Evolutionary conservation across 768 basidiomycete species (phyloP).

Genomic region (Tricholoma bakamatsutake): DNA sequence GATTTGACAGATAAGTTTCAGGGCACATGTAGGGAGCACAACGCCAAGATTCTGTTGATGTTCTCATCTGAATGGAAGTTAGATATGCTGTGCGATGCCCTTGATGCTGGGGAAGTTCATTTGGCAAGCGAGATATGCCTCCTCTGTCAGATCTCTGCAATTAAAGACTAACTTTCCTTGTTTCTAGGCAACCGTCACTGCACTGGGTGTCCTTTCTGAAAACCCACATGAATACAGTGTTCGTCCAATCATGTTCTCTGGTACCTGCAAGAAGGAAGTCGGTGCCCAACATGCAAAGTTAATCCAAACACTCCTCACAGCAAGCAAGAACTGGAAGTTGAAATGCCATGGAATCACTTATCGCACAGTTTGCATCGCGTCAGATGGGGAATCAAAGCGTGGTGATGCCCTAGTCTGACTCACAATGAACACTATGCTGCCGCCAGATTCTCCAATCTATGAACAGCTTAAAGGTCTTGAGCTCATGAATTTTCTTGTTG

Average conservation of each 20-base stretch:
- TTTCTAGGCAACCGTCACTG: conserved; percentile 21
- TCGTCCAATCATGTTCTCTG: conserved; percentile 9
- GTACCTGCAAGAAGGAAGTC: conserved; percentile 21
- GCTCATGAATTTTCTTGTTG: too few relatives aligned
- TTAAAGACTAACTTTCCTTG: neutral
- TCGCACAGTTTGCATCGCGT: conserved; percentile 1
- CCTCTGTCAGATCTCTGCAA: neutral
- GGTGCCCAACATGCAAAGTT: conserved; percentile 17
- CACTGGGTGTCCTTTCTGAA: conserved; percentile 20
- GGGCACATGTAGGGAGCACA: neutral
- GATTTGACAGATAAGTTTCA: too few relatives aligned
- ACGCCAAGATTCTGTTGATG: conserved; percentile 5
- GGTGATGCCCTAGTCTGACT: too few relatives aligned
- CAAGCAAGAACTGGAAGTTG: neutral
- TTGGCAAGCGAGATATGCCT: neutral
- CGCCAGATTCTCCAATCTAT: too few relatives aligned
- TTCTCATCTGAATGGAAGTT: conserved; percentile 2
- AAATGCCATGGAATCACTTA: conserved; percentile 6
- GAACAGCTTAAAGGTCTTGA: too few relatives aligned
- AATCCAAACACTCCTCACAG: conserved; percentile 9
- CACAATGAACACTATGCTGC: too few relatives aligned
- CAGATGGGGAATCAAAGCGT: too few relatives aligned
- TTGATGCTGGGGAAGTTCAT: neutral
- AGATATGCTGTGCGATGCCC: neutral
- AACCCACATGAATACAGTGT: conserved; percentile 21